A percentile compares a stretch with the other conserved stretches of the same genome.
Conservation (phyloP, 805 yeast genomes). For the Candida germanica region DNA sequence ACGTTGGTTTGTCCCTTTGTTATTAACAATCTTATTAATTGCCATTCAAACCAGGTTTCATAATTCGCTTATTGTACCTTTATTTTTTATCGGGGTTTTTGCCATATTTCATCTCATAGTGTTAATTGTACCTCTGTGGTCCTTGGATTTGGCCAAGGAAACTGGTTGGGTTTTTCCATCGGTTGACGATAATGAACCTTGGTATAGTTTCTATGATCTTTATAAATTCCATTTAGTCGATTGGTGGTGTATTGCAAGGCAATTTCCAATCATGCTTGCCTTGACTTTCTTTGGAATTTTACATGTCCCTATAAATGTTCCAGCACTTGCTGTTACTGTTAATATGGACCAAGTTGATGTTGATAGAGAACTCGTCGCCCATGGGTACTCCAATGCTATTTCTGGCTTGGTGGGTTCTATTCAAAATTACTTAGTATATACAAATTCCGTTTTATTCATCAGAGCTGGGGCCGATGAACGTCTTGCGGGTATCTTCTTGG, state of each 20-base stretch:
- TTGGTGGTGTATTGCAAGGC: slow-evolving; percentile 64
- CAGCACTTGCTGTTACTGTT: slow-evolving; percentile 89
- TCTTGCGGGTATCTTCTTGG: slow-evolving; percentile 85
- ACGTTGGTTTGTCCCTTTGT: slow-evolving; percentile 67
- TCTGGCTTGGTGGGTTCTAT: slow-evolving; percentile 85
- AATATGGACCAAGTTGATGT: slow-evolving; percentile 86
- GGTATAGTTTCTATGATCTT: slow-evolving; percentile 81
- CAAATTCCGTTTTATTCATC: slow-evolving; percentile 87
- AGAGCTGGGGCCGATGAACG: slow-evolving; percentile 93
- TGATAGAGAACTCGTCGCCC: slow-evolving; percentile 90
- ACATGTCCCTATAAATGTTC: slow-evolving; percentile 97
- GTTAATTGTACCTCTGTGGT: slow-evolving; percentile 61
- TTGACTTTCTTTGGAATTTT: slow-evolving; percentile 91
- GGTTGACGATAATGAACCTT: slow-evolving; percentile 66
- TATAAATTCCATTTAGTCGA: slow-evolving; percentile 72
- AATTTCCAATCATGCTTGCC: slow-evolving; percentile 92
- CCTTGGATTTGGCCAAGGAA: slow-evolving; percentile 58
- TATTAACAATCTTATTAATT: slow-evolving; percentile 59
- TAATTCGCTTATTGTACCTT: slow-evolving; percentile 76
- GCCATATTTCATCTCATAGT: slow-evolving; percentile 66
- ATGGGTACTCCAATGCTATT: slow-evolving; percentile 84
- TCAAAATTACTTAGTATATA: slow-evolving; percentile 92
- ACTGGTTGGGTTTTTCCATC: slow-evolving; percentile 83
- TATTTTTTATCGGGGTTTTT: slow-evolving; percentile 73
- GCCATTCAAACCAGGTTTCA: slow-evolving; percentile 51